Conservation (phyloP, 1,139 yeast genomes). For the Petasospora fabianii region DNA sequence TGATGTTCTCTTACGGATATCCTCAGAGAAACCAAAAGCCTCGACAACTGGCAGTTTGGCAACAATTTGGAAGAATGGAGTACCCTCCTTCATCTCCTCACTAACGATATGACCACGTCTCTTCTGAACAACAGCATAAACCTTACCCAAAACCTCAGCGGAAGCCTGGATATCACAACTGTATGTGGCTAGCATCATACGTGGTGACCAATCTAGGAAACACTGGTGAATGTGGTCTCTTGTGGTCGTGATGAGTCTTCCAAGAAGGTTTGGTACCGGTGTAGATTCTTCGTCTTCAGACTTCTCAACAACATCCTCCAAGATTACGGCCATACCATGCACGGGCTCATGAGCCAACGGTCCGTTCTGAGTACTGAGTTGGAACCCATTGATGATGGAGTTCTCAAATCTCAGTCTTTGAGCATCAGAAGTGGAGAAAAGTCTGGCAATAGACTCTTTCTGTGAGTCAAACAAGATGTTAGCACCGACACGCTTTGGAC, state of each 20-base stretch:
- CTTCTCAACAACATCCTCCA: slow-evolving; percentile 39
- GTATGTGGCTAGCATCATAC: slow-evolving; percentile 88
- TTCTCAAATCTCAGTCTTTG: slow-evolving; percentile 53
- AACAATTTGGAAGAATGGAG: slow-evolving; percentile 86
- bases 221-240: slow-evolving; percentile 71
- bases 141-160: slow-evolving; percentile 91
- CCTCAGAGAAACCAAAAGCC: slow-evolving; percentile 96
- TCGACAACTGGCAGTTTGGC: slow-evolving; percentile 92
- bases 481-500: slow-evolving; percentile 75
- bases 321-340: slow-evolving; percentile 68
- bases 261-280: slow-evolving; percentile 42
- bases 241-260: slow-evolving; percentile 69
- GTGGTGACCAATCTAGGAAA: slow-evolving; percentile 77
- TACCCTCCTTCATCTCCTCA: slow-evolving; percentile 97
- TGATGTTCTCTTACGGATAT: slow-evolving; percentile 85
- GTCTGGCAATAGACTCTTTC: slow-evolving; percentile 34
- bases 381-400: slow-evolving; percentile 78
- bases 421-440: slow-evolving; percentile 20
- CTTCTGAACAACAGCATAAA: slow-evolving; percentile 88
- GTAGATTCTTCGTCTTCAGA: slow-evolving; percentile 25
- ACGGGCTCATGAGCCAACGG: slow-evolving; percentile 87
- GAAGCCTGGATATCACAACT: slow-evolving; percentile 94
- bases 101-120: slow-evolving; percentile 81
- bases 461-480: slow-evolving; percentile 65
- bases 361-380: slow-evolving; percentile 77